Evolutionary conservation across 2,329 filamentous ascomycete genomes (phyloP).

Genomic region (Aschersonia sp.): DNA sequence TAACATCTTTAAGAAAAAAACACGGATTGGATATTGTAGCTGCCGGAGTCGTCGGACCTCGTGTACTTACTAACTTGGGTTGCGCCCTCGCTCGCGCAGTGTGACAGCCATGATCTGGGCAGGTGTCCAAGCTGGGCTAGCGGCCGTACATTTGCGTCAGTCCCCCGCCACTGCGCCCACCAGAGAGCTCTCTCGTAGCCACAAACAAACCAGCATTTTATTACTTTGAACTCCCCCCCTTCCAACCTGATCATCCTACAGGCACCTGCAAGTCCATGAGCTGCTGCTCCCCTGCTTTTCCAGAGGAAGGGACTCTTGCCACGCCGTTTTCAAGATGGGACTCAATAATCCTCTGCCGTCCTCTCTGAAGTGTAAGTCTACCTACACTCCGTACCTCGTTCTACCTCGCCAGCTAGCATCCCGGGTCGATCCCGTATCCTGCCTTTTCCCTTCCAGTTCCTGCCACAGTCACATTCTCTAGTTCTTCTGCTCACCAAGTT

Average conservation of each 20-base stretch:
- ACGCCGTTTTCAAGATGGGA: constrained; percentile 29
- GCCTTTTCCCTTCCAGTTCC: no score
- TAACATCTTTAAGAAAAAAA: not conserved
- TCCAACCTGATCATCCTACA: no score
- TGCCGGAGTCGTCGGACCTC: not conserved
- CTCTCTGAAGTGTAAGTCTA: constrained; percentile 50
- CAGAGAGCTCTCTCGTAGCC: no score
- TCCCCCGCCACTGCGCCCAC: no score
- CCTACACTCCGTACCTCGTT: not conserved
- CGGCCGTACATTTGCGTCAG: no score
- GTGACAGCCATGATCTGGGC: not conserved
- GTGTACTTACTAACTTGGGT: not conserved
- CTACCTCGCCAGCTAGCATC: not conserved
- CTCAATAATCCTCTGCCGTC: constrained; percentile 53
- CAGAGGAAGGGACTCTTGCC: not conserved
- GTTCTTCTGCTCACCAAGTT: no score
- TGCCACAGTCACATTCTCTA: no score
- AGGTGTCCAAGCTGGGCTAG: not conserved
- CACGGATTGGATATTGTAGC: not conserved
- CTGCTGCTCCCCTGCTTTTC: not conserved
- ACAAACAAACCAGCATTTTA: no score
- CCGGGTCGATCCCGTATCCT: no score
- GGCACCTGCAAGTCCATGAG: not conserved
- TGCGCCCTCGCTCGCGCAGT: not conserved
- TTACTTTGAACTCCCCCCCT: no score